Base-by-base conservation (phyloP, 2,329 filamentous ascomycete species). In the Aspergillus texensis region DNA sequence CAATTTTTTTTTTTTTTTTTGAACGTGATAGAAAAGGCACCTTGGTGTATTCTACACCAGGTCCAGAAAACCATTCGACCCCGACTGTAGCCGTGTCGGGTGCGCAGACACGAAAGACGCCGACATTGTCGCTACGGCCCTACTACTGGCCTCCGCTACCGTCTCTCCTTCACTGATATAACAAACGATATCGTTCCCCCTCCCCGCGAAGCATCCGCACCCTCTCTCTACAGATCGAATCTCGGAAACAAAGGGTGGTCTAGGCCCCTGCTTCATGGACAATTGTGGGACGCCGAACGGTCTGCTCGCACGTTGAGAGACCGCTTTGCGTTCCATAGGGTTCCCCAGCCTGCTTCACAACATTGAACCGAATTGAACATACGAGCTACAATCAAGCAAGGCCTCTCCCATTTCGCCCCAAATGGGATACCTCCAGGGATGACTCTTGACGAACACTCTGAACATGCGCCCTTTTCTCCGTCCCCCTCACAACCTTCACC, bases 321-420 rank as follows among this genome's bases (percentile, higher is more conserved):
- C 79, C 78, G 78, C 76, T 81, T 81, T 81, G 81, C 81, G 80
- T 83, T 82, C 80, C 80, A 82, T 82, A 77, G 78, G 80, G 77
- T 79, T 79, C 79, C 77, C 76, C 78, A 79, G 77, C 78, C 78
- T 77, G 72, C 67, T 52, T 63, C 61, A 55, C 48, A 53, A 58
- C 62, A 57, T 60, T 60, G 50, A 54, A 53, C 53, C 28, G 39
- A 46, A 50, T 41, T 57, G 64, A 58, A 66, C 66, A 62, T 64
- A 56, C 62, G 28, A 66, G 34, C 39, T 66, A 64, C 58, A 57
- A 58, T 52, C 62, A 59, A 63, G 61, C 66, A 58, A 58, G 62
- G 62, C 61, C 34, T 63, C 55, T 60, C 50, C 62, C 39, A 52
- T 19, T 36, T 60, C 70, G 71, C 62, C 67, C 68, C 69, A 65